Percentiles rank a stretch among this genome's conserved stretches.
phyloP scores from a whole-genome alignment of 2,329 filamentous ascomycete species.

The Conoideocrella luteorostrata region DNA sequence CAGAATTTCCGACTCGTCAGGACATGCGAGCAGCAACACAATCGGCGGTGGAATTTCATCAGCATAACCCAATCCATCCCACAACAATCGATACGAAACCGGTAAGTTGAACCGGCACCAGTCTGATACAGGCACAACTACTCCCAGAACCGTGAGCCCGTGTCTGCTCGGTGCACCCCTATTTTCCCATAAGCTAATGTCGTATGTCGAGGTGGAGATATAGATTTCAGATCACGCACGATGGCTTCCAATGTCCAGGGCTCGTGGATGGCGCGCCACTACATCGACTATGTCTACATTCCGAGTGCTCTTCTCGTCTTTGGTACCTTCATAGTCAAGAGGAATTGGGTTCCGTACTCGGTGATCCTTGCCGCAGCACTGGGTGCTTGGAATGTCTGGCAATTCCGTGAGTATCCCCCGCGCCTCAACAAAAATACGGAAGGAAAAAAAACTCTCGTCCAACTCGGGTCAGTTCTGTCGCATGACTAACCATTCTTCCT shows the following conservation, averaged over 20 bases:
- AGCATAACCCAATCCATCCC: background rate
- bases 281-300: slow-evolving; percentile 75
- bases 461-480: slow-evolving; percentile 5
- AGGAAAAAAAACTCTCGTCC: background rate
- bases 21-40: slow-evolving; percentile 2
- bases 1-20: slow-evolving; percentile 1
- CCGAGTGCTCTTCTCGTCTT: slow-evolving; percentile 73
- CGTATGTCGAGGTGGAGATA: background rate
- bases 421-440: background rate
- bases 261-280: slow-evolving; percentile 48
- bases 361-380: slow-evolving; percentile 59
- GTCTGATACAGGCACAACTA: too few relatives aligned
- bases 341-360: slow-evolving; percentile 68
- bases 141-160: too few relatives aligned
- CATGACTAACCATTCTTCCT: slow-evolving; percentile 6
- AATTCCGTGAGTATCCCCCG: slow-evolving; percentile 56
- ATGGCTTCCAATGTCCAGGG: slow-evolving; percentile 21
- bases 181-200: slow-evolving; percentile 1
- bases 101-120: too few relatives aligned
- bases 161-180: background rate
- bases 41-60: background rate
- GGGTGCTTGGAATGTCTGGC: slow-evolving; percentile 65
- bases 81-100: too few relatives aligned
- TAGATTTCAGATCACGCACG: slow-evolving; percentile 5
- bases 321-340: slow-evolving; percentile 71